Base-by-base conservation (phyloP, 2,329 filamentous ascomycete genomes). In the Neonectria magnoliae region DNA sequence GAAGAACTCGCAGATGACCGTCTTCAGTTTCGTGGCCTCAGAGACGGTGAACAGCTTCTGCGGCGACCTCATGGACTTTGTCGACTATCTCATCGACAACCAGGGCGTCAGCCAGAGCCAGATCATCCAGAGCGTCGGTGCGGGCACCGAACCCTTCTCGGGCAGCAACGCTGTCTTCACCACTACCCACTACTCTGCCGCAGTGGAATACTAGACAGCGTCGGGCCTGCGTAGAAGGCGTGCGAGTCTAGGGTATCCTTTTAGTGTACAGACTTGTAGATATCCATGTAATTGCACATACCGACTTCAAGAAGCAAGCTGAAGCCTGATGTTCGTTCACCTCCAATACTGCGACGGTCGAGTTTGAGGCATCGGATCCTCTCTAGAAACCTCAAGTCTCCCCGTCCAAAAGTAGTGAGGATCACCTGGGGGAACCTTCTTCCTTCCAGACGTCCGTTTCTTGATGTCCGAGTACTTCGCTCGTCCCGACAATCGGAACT, bases 101-200 rank as follows among this genome's bases (percentile, higher is more conserved):
- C 79, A 88, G 67, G 82, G 82, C 1, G 78, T 86, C 51, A 75
- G 81, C 5, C 74, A 76, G 42, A 82, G 71, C 69, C 84, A 89
- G 79, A 87, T 86, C 68, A 71, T 90, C 63, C 80, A 82, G 66
- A 83, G 81, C 63, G 79, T 87, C 29, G 82, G 83, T 62, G 85
- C 84, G 13, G 86, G 87, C 7, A 88, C 86, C 3, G 86, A 88
- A 78, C 82, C 85, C 3, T 88, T 88, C 68, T 81, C 80, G 62
- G 86, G 85, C 31, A 80, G 69, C 42, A 78, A 83, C 55, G 71
- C 68, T 27, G 60, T 67, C 20, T 73, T 75, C 63, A 69, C 69
- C 13, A 69, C 68, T 13, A 55, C 55, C 4, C 47, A 52, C 41
- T 69, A 64, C 36, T 51, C 51, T 11, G 60, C 54, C 13, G 50